Evolutionary conservation across 148 eudicot species (phyloP), one percentile per base, ranked within the genome.

Genomic region (Polygonum maritimum): DNA sequence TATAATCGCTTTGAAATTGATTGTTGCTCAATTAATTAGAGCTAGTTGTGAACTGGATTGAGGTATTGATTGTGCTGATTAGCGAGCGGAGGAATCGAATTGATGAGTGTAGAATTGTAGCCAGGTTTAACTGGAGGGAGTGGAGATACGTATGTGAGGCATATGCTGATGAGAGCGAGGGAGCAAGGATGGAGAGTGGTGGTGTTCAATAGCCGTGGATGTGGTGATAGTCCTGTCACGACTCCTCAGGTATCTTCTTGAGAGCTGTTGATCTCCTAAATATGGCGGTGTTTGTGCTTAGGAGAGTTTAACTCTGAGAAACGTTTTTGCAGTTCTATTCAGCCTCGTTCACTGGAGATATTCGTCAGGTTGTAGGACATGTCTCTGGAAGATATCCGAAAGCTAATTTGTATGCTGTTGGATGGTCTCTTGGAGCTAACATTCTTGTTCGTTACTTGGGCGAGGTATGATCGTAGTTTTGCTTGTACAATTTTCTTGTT

Each of bases 91-190:
- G 9, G 8, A 48, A 15, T 8, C 48, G 48, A 35, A 36, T 4
- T 76, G 79, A 71, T 48, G 21, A 71, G 49, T 31, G 31, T 47
- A 39, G 44, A 7, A 21, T 51, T 87, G 85, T 90, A 94, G 96
- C 98, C 98, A 76, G 98, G 98, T 81, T 87, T 95, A 1, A 92
- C 97, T 0, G 98, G 98, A 73, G 98, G 98, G n/a, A 95, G 98
- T 76, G 84, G 54, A 26, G 98, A 95, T 76, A 75, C 89, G 4
- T 95, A 95, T 45, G 94, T 95, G 63, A 88, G 97, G 84, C 98
- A 95, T 80, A 84, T 95, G 98, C 73, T 90, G 74, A 48, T 80
- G 41, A 89, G 86, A 74, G 98, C 94, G 45, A 92, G 90, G 81
- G 81, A 77, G 7, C 88, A 80, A 8, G 94, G 91, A 63, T 92